Conservation (phyloP, 2,329 filamentous ascomycete genomes). For the Aaosphaeria pasadenensis region DNA sequence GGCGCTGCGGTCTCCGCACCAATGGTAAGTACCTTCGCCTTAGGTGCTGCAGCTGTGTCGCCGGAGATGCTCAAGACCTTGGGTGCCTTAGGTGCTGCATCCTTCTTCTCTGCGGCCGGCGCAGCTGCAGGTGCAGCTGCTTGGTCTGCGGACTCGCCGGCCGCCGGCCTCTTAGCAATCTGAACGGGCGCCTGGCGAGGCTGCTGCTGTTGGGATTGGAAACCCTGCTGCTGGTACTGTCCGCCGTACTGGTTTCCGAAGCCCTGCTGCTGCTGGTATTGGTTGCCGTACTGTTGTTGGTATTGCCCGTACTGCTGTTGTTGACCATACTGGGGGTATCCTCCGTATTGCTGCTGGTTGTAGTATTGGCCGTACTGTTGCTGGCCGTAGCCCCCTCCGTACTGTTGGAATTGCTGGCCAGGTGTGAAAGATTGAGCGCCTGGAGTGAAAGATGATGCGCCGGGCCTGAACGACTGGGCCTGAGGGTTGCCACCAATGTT, state of each 20-base stretch:
- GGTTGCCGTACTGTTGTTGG: conserved; percentile 25
- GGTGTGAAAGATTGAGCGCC: conserved; percentile 69
- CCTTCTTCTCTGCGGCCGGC: conserved; percentile 36
- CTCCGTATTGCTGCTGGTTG: conserved; percentile 21
- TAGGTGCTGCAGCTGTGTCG: conserved; percentile 42
- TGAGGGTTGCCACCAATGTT: conserved; percentile 26
- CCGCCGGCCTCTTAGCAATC: conserved; percentile 61
- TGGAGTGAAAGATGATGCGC: conserved; percentile 69
- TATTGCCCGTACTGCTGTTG: conserved; percentile 43
- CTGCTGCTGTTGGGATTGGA: conserved; percentile 33
- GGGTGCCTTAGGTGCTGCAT: conserved; percentile 51
- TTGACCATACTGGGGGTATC: conserved; percentile 14
- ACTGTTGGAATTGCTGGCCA: conserved; percentile 64
- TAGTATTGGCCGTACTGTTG: conserved; percentile 51
- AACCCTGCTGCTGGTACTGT: conserved; percentile 40
- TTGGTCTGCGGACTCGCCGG: conserved; percentile 39
- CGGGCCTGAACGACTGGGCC: conserved; percentile 60
- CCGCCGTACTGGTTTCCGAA: conserved; percentile 16
- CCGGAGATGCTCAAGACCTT: conserved; percentile 58
- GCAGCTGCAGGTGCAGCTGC: conserved; percentile 44
- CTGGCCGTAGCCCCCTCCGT: conserved; percentile 38
- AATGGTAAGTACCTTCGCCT: conserved; percentile 62
- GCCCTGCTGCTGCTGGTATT: conserved; percentile 31
- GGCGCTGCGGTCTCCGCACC: conserved; percentile 53
- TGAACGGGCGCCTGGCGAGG: conserved; percentile 52